Conservation (phyloP, 805 yeast genomes). For the Myxozyma neotropica region DNA sequence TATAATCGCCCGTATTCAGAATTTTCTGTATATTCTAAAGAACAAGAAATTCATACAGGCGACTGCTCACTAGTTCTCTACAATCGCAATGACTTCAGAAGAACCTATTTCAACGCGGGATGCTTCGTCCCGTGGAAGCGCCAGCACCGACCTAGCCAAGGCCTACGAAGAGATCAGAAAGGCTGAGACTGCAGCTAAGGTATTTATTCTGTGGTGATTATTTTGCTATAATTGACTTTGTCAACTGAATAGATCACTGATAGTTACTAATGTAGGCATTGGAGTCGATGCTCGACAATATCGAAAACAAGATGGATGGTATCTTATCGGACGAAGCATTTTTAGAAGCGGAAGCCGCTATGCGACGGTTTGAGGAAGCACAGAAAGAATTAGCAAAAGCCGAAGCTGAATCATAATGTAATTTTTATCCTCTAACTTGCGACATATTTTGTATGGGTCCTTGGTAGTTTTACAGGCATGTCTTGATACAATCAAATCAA, state of each 20-base stretch:
- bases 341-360: constrained; percentile 28
- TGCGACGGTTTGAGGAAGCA: constrained; percentile 16
- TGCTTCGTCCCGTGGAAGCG: constrained; percentile 3
- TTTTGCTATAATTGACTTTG: too few species aligned
- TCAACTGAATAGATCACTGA: neutral
- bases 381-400: constrained; percentile 1
- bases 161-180: constrained; percentile 32
- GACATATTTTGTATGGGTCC: neutral
- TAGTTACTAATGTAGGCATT: constrained; percentile 15
- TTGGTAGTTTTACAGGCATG: neutral
- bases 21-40: neutral
- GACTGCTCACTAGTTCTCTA: too few species aligned
- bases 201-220: too few species aligned
- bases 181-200: constrained; percentile 33
- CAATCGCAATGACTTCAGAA: constrained; percentile 25
- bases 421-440: neutral
- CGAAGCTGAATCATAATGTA: neutral
- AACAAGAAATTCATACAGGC: neutral
- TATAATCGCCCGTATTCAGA: too few species aligned
- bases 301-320: constrained; percentile 30
- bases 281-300: constrained; percentile 31
- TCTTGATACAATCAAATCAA: too few species aligned
- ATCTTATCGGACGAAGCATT: constrained; percentile 30
- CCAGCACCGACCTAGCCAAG: constrained; percentile 22
- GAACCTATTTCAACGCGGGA: constrained; percentile 8